Evolutionary conservation across 2,329 filamentous ascomycete species (phyloP), one percentile per base, ranked within the genome.

Genomic region (Penicillium sp.): DNA sequence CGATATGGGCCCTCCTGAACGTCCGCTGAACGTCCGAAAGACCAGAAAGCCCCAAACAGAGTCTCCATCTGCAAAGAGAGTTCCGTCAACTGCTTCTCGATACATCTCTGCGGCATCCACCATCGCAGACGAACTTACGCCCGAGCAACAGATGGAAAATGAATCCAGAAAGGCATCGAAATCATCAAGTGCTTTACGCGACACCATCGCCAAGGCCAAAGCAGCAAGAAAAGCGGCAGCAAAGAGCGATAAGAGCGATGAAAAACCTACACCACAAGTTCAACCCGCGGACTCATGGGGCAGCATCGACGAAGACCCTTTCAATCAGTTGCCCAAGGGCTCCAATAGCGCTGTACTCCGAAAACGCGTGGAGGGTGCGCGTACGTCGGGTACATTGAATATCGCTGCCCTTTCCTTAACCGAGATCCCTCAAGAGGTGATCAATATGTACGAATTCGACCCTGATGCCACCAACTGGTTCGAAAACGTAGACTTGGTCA

Each of bases 161-260:
- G 74, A 77, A 53, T 67, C 72, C 13, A 70, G 73, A 31, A 82
- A 78, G 54, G 71, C 72, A 1, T 74, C 78, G 5, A 94, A 90
- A 64, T 92, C 92, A 0, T 97, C 93, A 0, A 79, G 83, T 14
- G 87, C 92, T 0, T 76, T 99, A 13, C 86, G 94, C 29, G 91
- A 97, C 48, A 92, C 94, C 50, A 97, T 97, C 59, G 91, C 92
- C 33, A 93, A 92, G 65, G 93, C 94, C 1, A 96, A 93, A 69
- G 92, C 92, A 2, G 90, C 91, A 2, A 88, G 85, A 52, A 83
- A 86, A 58, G 86, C 83, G 10, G 71, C 72, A 4, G 68, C 59
- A 48, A 48, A 67, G 67, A 51, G 74, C 67, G 55, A 68, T 60
- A 54, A 54, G 8, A 48, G 34, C 13, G 48, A 59, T 14, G 16